Percentiles rank a stretch among this genome's conserved stretches.
Conservation (phyloP, 2,329 filamentous ascomycete genomes). For the Bipolaris sorokiniana region DNA sequence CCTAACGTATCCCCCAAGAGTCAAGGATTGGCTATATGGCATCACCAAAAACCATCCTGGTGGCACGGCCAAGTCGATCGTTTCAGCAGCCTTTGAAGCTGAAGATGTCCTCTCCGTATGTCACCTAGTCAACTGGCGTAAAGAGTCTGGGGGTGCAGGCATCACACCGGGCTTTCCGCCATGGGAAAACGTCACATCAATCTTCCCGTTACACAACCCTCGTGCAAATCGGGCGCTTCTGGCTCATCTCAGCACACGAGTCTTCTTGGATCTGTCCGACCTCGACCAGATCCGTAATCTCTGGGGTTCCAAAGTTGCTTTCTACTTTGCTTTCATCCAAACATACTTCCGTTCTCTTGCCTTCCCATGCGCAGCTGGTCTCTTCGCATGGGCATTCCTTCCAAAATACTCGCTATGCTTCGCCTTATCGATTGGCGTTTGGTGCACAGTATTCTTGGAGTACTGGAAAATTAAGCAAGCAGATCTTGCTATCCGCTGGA, state of each 20-base stretch:
- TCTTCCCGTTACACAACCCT: slow-evolving; percentile 82
- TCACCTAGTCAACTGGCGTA: slow-evolving; percentile 75
- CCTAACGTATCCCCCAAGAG: slow-evolving; percentile 52
- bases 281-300: slow-evolving; percentile 77
- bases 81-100: slow-evolving; percentile 74
- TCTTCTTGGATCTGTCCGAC: slow-evolving; percentile 68
- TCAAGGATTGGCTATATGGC: slow-evolving; percentile 86
- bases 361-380: slow-evolving; percentile 39
- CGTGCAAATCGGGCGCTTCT: slow-evolving; percentile 77
- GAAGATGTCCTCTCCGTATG: slow-evolving; percentile 80
- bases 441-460: slow-evolving; percentile 46
- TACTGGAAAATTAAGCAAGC: slow-evolving; percentile 45
- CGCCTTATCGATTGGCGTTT: slow-evolving; percentile 39
- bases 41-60: slow-evolving; percentile 69
- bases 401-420: slow-evolving; percentile 41
- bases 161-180: slow-evolving; percentile 71
- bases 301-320: slow-evolving; percentile 71
- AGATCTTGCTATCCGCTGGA: slow-evolving; percentile 43
- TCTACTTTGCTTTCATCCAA: slow-evolving; percentile 47
- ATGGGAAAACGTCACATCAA: slow-evolving; percentile 74
- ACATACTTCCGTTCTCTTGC: slow-evolving; percentile 41
- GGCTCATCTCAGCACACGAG: slow-evolving; percentile 74
- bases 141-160: slow-evolving; percentile 77
- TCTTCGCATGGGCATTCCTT: slow-evolving; percentile 40
- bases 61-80: slow-evolving; percentile 34